A percentile compares a stretch with the other conserved stretches of the same genome.
These are phyloP conservation scores for Hondaea fermentalgiana DNA, from an alignment of 108 stramenopile species.

Conservation along the genomic window DNA sequence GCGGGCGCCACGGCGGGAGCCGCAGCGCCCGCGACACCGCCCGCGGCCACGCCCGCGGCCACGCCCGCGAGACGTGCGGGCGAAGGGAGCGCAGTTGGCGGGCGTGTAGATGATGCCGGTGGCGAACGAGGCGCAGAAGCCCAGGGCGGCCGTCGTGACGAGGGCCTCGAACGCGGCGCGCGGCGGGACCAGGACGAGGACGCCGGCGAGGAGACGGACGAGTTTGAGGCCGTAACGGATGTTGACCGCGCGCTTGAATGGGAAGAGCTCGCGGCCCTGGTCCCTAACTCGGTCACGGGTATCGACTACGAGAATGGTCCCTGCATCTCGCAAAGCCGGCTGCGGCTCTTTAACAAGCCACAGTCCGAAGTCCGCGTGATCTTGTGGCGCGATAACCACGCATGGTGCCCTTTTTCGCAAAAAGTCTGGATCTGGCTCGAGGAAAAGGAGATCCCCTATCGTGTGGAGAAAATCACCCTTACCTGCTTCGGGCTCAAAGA, in stretches of 20 bases:
- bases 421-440: slow-evolving; percentile 30
- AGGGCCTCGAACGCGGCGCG: too few relatives aligned
- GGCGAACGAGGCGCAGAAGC: too few relatives aligned
- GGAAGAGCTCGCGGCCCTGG: background rate
- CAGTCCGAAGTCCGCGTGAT: background rate
- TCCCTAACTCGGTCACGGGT: background rate
- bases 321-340: background rate
- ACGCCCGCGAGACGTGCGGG: too few relatives aligned
- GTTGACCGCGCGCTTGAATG: background rate
- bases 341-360: background rate
- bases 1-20: too few relatives aligned
- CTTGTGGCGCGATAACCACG: slow-evolving; percentile 33
- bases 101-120: too few relatives aligned
- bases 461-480: background rate
- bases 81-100: too few relatives aligned
- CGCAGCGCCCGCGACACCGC: too few relatives aligned
- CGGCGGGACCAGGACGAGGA: background rate
- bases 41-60: too few relatives aligned
- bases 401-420: slow-evolving; percentile 42
- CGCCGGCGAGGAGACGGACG: background rate
- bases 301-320: slow-evolving; percentile 7
- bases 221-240: background rate
- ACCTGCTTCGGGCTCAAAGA: slow-evolving; percentile 9
- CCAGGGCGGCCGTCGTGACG: too few relatives aligned
- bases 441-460: slow-evolving; percentile 24